Conservation (phyloP, 2,329 filamentous ascomycete species). For the Apiospora rasikravindrae region DNA sequence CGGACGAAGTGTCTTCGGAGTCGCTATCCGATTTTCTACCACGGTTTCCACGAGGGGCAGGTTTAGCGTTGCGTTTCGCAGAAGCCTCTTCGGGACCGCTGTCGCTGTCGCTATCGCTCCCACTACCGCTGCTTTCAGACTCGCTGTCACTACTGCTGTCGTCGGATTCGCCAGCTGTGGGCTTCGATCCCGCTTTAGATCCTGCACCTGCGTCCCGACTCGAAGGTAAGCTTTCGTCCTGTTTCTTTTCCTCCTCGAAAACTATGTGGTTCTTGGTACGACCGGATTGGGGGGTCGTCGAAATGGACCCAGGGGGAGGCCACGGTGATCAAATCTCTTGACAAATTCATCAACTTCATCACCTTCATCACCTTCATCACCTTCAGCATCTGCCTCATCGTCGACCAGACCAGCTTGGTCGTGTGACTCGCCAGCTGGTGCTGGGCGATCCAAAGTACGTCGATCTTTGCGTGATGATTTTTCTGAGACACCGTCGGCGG, state of each 20-base stretch:
- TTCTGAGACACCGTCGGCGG: not conserved
- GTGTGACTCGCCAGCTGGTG: not conserved
- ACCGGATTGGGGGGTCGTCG: conserved; percentile 34
- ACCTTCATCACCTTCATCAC: conserved; percentile 35
- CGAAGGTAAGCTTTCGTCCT: conserved; percentile 18
- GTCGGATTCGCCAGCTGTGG: not conserved
- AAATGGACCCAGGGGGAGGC: conserved; percentile 46
- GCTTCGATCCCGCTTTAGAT: not conserved
- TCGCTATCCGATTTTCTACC: conserved; percentile 24
- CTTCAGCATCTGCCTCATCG: conserved; percentile 37
- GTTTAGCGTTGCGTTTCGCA: not conserved
- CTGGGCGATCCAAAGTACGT: not conserved
- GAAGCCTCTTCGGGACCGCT: conserved; percentile 33
- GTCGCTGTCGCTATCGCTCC: conserved; percentile 33
- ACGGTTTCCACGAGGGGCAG: not conserved
- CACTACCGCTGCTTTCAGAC: conserved; percentile 24
- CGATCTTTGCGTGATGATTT: not conserved
- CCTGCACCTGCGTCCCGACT: conserved; percentile 28
- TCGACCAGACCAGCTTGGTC: conserved; percentile 22
- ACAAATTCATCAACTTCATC: conserved; percentile 33
- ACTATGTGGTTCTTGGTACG: conserved; percentile 27
- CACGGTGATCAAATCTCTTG: conserved; percentile 43
- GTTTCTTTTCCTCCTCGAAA: conserved; percentile 29
- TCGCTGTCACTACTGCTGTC: conserved; percentile 15
- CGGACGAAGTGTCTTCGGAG: conserved; percentile 28